These are phyloP conservation scores for Mesotaenium endlicherianum DNA, from an alignment of 139 green algal genomes.

Conservation along the genomic window DNA sequence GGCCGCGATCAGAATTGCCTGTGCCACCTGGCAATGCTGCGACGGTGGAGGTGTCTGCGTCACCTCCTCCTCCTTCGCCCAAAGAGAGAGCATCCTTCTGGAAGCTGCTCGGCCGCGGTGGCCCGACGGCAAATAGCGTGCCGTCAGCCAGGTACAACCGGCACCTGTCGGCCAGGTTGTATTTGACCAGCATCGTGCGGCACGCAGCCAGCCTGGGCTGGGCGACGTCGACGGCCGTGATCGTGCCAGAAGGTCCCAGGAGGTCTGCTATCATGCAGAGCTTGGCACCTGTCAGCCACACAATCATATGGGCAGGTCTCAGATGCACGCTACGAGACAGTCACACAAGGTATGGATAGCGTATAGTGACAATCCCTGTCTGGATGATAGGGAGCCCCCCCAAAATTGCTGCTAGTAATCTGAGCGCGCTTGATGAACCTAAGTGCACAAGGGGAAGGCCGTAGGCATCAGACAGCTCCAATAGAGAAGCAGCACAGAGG, in stretches of 20 bases:
- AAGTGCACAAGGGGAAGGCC: too few species aligned
- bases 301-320: too few species aligned
- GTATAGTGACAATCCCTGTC: too few species aligned
- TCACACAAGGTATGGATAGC: too few species aligned
- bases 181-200: slow-evolving; percentile 48
- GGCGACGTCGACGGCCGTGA: slow-evolving; percentile 48
- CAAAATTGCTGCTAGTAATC: too few species aligned
- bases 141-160: slow-evolving; percentile 44
- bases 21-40: too few species aligned
- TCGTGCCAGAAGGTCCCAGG: background rate
- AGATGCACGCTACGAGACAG: too few species aligned
- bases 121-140: slow-evolving; percentile 18
- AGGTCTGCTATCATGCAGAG: slow-evolving; percentile 50
- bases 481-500: too few species aligned
- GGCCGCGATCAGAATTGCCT: too few species aligned
- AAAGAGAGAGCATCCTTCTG: background rate
- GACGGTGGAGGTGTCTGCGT: background rate
- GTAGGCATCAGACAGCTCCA: too few species aligned
- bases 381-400: too few species aligned
- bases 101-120: slow-evolving; percentile 3
- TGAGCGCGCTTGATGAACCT: too few species aligned
- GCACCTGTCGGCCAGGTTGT: slow-evolving; percentile 13
- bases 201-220: slow-evolving; percentile 20
- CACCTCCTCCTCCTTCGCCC: background rate
- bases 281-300: slow-evolving; percentile 39